Conservation (phyloP, 495 filamentous ascomycete species). For the Penicillium fimorum region DNA sequence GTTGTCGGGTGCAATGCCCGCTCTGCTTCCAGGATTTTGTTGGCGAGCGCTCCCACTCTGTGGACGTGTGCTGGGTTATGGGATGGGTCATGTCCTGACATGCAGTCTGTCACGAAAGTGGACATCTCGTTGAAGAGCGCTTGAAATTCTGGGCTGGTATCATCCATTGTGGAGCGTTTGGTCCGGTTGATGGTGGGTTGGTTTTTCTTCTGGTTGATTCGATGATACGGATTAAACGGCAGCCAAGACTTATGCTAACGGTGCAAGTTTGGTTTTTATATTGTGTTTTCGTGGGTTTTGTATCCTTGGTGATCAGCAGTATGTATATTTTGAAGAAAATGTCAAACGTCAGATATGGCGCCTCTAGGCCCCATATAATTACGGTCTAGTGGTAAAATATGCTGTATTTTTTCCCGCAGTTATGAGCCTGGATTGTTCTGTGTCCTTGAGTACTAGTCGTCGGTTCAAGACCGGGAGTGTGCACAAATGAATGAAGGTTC, state of each 20-base stretch:
- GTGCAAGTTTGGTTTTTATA: neutral
- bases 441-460: too few species aligned
- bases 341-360: too few species aligned
- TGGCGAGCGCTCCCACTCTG: slow-evolving; percentile 73
- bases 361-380: too few species aligned
- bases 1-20: slow-evolving; percentile 28
- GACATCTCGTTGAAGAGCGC: slow-evolving; percentile 49
- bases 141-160: slow-evolving; percentile 21
- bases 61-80: slow-evolving; percentile 84
- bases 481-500: too few species aligned
- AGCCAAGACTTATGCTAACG: neutral
- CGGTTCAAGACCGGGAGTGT: too few species aligned
- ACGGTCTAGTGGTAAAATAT: too few species aligned
- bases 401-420: too few species aligned
- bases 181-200: neutral
- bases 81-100: slow-evolving; percentile 78
- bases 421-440: too few species aligned
- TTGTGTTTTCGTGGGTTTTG: neutral
- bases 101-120: slow-evolving; percentile 64
- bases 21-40: slow-evolving; percentile 53
- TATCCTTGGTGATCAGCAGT: neutral
- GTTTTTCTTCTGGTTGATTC: neutral
- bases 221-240: neutral
- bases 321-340: slow-evolving; percentile 3
- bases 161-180: slow-evolving; percentile 9